Evolutionary conservation across 371 early-diverging fungal genomes (phyloP).

Genomic region (Mucor ambiguus): DNA sequence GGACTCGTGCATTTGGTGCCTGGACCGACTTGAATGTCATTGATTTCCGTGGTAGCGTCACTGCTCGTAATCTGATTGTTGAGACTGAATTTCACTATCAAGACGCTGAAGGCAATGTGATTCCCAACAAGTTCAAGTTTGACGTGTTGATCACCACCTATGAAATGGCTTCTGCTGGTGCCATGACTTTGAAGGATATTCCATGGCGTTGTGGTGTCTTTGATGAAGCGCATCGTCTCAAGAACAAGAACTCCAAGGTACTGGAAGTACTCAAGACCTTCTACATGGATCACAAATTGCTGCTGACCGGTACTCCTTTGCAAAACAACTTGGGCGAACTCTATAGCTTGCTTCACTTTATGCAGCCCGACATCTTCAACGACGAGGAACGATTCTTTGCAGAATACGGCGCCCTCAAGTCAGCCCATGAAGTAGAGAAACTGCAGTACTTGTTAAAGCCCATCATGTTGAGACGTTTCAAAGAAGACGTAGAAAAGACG

Average conservation of each 20-base stretch:
- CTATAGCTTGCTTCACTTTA: slow-evolving; percentile 88
- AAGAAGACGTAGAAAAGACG: slow-evolving; percentile 83
- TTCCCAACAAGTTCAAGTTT: slow-evolving; percentile 69
- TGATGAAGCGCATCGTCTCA: slow-evolving; percentile 96
- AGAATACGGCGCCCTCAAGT: slow-evolving; percentile 72
- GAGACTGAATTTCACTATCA: slow-evolving; percentile 78
- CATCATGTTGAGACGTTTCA: slow-evolving; percentile 73
- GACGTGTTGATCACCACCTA: slow-evolving; percentile 88
- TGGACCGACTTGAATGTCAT: slow-evolving; percentile 82
- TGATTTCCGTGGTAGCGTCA: slow-evolving; percentile 69
- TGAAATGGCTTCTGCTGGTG: slow-evolving; percentile 78
- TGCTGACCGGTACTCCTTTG: slow-evolving; percentile 84
- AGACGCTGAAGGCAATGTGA: slow-evolving; percentile 50
- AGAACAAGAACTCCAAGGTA: slow-evolving; percentile 70
- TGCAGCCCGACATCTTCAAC: slow-evolving; percentile 78
- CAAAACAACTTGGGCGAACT: slow-evolving; percentile 93
- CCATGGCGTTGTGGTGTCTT: slow-evolving; percentile 85
- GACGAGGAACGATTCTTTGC: slow-evolving; percentile 72
- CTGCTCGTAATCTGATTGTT: slow-evolving; percentile 60
- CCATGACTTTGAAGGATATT: slow-evolving; percentile 72
- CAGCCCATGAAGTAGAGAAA: slow-evolving; percentile 75
- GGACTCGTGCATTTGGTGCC: slow-evolving; percentile 75
- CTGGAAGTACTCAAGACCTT: slow-evolving; percentile 42
- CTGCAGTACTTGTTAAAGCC: slow-evolving; percentile 70
- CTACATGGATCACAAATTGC: slow-evolving; percentile 41